Conservation (phyloP, 208 protist species). For the Porcisia deanei region DNA sequence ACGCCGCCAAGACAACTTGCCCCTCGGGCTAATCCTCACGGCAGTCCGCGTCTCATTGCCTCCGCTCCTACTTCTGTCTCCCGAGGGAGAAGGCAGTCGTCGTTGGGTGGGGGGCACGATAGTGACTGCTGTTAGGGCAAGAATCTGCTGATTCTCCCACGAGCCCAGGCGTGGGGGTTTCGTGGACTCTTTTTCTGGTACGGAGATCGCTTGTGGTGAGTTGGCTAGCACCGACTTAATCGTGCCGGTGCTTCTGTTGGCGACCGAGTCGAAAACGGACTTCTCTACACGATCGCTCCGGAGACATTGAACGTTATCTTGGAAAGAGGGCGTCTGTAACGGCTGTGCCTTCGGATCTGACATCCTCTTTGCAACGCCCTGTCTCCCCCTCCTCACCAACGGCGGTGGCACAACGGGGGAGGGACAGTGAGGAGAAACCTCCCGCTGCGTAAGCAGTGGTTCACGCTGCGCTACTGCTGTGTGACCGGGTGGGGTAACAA, state of each 20-base stretch:
- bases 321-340: neutral
- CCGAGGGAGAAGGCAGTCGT: neutral
- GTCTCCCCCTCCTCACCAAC: too few relatives aligned
- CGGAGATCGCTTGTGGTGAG: neutral
- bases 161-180: too few relatives aligned
- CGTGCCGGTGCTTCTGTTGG: neutral
- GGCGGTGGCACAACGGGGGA: constrained; percentile 11
- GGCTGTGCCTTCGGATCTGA: neutral
- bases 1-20: neutral
- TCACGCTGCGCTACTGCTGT: neutral
- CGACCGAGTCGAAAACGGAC: neutral
- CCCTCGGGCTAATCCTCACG: neutral
- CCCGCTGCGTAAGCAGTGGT: neutral
- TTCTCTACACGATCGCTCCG: neutral
- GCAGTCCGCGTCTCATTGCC: neutral
- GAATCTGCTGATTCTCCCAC: neutral
- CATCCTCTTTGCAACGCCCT: neutral
- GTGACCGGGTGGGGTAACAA: neutral
- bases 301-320: neutral
- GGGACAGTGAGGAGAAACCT: neutral
- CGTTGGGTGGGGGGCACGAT: neutral
- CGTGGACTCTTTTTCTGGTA: neutral
- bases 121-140: neutral
- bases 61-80: neutral
- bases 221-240: neutral